Evolutionary conservation across 257 asterid species (phyloP).

Genomic region (Capsicum pubescens): DNA sequence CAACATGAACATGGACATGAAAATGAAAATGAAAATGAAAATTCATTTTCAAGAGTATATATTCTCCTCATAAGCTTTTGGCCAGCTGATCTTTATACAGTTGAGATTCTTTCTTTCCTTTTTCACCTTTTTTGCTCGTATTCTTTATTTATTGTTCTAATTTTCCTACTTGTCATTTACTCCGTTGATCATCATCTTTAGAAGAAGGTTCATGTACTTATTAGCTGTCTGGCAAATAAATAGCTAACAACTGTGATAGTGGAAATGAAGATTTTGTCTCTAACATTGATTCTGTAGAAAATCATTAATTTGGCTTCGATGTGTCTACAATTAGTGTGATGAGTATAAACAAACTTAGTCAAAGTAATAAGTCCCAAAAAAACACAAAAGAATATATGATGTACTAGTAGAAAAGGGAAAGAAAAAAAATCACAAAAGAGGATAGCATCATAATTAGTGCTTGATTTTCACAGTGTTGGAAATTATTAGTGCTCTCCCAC

Average conservation of each 20-base stretch:
- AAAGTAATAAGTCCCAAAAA: neutral
- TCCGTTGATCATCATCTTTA: neutral
- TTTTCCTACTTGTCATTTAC: neutral
- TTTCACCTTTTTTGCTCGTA: neutral
- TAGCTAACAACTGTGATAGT: neutral
- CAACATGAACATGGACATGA: neutral
- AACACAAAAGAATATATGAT: too few species aligned
- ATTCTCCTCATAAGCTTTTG: neutral
- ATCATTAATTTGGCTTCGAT: neutral
- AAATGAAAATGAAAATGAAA: neutral
- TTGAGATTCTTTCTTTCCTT: conserved; percentile 5
- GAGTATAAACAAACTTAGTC: neutral
- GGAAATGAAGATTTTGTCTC: neutral
- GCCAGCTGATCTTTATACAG: conserved; percentile 1
- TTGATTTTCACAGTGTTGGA: neutral
- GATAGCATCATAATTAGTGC: neutral
- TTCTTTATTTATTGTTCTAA: neutral
- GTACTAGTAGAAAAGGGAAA: too few species aligned
- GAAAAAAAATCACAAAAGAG: neutral
- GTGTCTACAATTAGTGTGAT: neutral
- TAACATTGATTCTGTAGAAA: neutral
- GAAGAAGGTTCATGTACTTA: neutral
- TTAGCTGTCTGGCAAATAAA: neutral
- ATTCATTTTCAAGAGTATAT: neutral
- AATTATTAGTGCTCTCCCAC: neutral